Conservation (phyloP, 2,329 filamentous ascomycete species). For the Peltaster fructicola region DNA sequence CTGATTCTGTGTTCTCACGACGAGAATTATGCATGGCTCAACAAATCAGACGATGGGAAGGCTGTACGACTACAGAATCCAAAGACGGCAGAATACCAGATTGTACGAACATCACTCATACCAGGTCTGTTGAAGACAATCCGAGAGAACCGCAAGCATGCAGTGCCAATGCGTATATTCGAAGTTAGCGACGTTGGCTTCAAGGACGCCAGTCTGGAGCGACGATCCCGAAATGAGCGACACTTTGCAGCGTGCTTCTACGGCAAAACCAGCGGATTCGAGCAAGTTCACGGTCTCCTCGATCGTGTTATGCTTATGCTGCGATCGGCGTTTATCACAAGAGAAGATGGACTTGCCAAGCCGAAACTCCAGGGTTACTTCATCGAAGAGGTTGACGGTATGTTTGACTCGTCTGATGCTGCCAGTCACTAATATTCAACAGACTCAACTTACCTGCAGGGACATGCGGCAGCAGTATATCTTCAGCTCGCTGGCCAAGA, state of each 20-base stretch:
- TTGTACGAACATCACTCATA: constrained; percentile 71
- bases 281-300: constrained; percentile 83
- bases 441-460: constrained; percentile 79
- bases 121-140: constrained; percentile 87
- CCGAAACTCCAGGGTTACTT: constrained; percentile 50
- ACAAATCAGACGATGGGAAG: constrained; percentile 69
- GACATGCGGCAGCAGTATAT: constrained; percentile 73
- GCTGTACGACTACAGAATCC: constrained; percentile 79
- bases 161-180: constrained; percentile 79
- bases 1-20: constrained; percentile 94
- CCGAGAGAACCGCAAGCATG: constrained; percentile 78
- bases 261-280: constrained; percentile 86
- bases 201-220: constrained; percentile 67
- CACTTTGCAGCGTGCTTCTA: constrained; percentile 95
- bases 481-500: constrained; percentile 52
- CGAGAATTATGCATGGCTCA: constrained; percentile 93
- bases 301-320: constrained; percentile 90
- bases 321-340: constrained; percentile 59
- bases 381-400: constrained; percentile 78
- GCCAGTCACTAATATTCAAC: constrained; percentile 1
- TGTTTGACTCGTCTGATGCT: constrained; percentile 11
- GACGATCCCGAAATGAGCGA: constrained; percentile 78
- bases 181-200: constrained; percentile 82
- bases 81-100: constrained; percentile 84
- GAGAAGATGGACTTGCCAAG: constrained; percentile 47